Conservation (phyloP, 2,329 filamentous ascomycete genomes). For the Stachybotrys chlorohalonatus region DNA sequence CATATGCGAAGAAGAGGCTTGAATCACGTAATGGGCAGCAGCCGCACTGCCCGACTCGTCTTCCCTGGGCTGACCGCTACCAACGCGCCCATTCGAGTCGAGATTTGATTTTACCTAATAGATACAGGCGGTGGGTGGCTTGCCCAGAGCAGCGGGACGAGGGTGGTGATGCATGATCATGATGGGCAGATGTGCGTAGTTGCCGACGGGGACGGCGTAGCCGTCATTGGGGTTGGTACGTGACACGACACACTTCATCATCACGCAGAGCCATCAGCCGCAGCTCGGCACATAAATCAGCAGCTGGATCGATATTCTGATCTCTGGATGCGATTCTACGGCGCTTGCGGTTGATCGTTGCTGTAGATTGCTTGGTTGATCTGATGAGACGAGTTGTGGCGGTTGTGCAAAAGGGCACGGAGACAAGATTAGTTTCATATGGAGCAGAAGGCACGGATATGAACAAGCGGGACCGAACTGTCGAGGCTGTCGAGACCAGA, state of each 20-base stretch:
- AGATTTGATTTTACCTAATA: too few relatives aligned
- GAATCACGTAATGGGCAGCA: background rate
- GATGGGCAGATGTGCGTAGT: background rate
- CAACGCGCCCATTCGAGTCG: background rate
- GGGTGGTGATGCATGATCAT: background rate
- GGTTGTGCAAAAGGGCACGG: too few relatives aligned
- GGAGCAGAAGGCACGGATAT: too few relatives aligned
- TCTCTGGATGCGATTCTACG: background rate
- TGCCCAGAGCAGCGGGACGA: background rate
- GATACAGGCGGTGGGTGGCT: background rate
- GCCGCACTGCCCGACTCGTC: background rate
- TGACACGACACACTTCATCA: background rate
- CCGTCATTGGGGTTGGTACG: background rate
- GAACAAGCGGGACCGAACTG: too few relatives aligned
- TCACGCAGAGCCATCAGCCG: background rate
- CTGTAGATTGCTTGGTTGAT: too few relatives aligned
- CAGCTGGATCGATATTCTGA: background rate
- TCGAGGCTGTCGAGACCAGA: too few relatives aligned
- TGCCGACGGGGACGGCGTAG: background rate
- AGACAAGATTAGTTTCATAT: too few relatives aligned
- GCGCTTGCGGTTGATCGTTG: too few relatives aligned
- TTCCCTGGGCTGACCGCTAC: background rate
- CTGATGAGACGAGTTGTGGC: too few relatives aligned
- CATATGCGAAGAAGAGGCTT: background rate
- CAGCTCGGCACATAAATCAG: background rate